Percentiles rank a stretch among this genome's conserved stretches.
Conservation (phyloP, 1,284 basidiomycete species). For the Pterulicium gracile region DNA sequence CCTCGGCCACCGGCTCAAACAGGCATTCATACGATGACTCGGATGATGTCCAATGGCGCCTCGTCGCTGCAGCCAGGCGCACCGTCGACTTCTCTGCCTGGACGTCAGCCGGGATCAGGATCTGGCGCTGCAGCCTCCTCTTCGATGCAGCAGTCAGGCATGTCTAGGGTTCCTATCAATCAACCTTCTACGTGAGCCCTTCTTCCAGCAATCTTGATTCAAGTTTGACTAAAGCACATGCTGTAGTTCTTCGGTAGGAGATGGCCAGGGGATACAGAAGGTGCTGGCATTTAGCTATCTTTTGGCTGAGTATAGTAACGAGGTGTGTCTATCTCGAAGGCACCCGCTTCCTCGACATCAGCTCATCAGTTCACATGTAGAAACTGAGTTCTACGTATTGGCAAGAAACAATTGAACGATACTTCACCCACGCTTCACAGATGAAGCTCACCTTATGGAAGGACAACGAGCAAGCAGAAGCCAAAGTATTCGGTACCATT, state of each 20-base stretch:
- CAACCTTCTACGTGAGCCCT: too few relatives aligned
- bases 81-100: background rate
- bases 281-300: constrained; percentile 57
- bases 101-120: background rate
- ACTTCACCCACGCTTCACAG: constrained; percentile 51
- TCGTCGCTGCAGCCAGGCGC: background rate
- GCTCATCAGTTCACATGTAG: constrained; percentile 18
- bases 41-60: background rate
- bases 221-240: constrained; percentile 15
- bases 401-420: constrained; percentile 48
- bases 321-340: constrained; percentile 25
- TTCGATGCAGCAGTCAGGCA: too few relatives aligned
- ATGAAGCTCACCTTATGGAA: constrained; percentile 76
- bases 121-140: background rate
- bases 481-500: constrained; percentile 60
- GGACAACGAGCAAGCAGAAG: constrained; percentile 62
- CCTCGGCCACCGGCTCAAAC: constrained; percentile 2
- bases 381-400: constrained; percentile 56
- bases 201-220: too few relatives aligned
- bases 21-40: background rate
- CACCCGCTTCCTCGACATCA: constrained; percentile 2
- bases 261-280: constrained; percentile 48
- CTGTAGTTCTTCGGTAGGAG: constrained; percentile 22
- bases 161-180: too few relatives aligned
- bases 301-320: constrained; percentile 38